Evolutionary conservation across 2,329 filamentous ascomycete species (phyloP).

Genomic region (Stagonosporopsis rhizophila): DNA sequence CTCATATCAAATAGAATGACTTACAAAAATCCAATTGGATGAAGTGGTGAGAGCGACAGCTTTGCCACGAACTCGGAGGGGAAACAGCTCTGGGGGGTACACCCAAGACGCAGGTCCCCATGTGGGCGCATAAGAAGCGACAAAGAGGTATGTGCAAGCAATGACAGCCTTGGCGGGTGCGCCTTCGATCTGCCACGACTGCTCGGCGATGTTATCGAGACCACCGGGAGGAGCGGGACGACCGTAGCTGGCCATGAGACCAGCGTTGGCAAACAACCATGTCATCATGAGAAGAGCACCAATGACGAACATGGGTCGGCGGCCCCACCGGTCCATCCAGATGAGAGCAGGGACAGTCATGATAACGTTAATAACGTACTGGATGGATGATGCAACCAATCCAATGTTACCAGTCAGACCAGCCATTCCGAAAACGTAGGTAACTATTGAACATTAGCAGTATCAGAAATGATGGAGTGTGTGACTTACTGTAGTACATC

Average conservation of each 20-base stretch:
- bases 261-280: conserved; percentile 69
- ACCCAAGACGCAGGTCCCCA: conserved; percentile 67
- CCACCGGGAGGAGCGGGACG: conserved; percentile 49
- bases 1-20: neutral
- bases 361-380: conserved; percentile 80
- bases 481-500: conserved; percentile 54
- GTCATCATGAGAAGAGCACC: conserved; percentile 70
- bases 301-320: conserved; percentile 70
- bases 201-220: conserved; percentile 51
- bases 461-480: neutral
- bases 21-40: conserved; percentile 64
- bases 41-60: conserved; percentile 67
- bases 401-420: conserved; percentile 66
- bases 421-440: conserved; percentile 75
- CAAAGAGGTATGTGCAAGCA: conserved; percentile 75
- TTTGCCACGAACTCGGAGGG: conserved; percentile 68
- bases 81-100: conserved; percentile 69
- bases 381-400: conserved; percentile 71
- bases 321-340: conserved; percentile 78
- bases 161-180: conserved; percentile 61
- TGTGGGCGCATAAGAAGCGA: conserved; percentile 71
- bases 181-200: conserved; percentile 51
- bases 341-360: conserved; percentile 80
- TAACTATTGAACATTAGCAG: conserved; percentile 26
- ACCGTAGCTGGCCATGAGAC: conserved; percentile 67